Evolutionary conservation across 2,329 filamentous ascomycete genomes (phyloP), one percentile per base, ranked within the genome.

Genomic region (Cordyceps farinosa): DNA sequence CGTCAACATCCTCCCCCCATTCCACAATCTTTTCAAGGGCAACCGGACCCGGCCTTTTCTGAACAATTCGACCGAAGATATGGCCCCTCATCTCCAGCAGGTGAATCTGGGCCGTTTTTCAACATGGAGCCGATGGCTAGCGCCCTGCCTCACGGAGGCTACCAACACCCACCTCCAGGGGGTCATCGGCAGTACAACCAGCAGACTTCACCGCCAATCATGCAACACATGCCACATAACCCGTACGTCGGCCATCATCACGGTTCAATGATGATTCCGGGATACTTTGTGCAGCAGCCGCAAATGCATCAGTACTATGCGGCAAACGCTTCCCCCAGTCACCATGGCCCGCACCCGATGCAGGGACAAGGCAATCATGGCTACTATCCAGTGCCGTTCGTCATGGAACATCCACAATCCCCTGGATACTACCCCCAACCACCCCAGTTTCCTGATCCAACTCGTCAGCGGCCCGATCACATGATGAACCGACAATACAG

Each of bases 231-330:
- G 61, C 66, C 71, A 34, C 74, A 73, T 55, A 71, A 76, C 64
- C 61, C 70, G 51, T 80, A 72, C 55, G 68, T 70, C 15, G 67
- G 70, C 8, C 75, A 76, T 58, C 65, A 67, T 10, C 65, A 67
- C 13, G 73, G 78, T 4, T 27, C 59, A 22, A 66, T 76, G 50
- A 67, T 72, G 29, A 70, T 66, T 11, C 77, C 76, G 52, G 74
- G 74, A 32, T 81, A 78, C 65, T 81, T 80, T 65, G 65, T 77
- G 64, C 70, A 75, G 17, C 78, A 78, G 61, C 76, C 78, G 52
- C 74, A 74, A 38, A 73, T 77, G 64, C 69, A 71, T 34, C 74
- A 71, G 29, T 80, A 74, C 61, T 79, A 79, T 62, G 71, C 70
- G 60, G 70, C 70, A 44, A 57, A 71, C 7, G 73, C 75, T 22